These are phyloP conservation scores for Berkeleyomyces rouxiae DNA, from an alignment of 2,329 filamentous ascomycete genomes.

Conservation along the genomic window DNA sequence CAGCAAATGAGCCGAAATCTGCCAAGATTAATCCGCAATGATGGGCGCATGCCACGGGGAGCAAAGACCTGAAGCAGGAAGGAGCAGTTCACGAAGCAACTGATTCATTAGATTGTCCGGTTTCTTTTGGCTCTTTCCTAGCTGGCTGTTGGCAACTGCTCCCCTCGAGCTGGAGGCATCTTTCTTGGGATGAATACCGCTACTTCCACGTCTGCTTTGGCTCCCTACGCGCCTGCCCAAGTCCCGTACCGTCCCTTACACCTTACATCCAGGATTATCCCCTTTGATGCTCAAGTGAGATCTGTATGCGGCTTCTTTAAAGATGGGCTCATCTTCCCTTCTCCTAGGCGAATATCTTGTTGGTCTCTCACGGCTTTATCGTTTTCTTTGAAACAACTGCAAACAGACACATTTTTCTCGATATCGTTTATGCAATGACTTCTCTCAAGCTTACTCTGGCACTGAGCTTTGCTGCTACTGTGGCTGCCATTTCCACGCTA, in stretches of 20 bases:
- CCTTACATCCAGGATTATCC: not conserved
- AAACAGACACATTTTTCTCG: not conserved
- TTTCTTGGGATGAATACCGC: not conserved
- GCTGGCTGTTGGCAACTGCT: not conserved
- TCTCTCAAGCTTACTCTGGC: not conserved
- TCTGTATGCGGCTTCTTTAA: too few relatives aligned
- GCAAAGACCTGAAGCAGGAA: not conserved
- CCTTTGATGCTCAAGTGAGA: too few relatives aligned
- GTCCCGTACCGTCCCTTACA: not conserved
- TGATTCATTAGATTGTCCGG: not conserved
- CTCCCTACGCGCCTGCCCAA: not conserved
- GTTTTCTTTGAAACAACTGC: not conserved
- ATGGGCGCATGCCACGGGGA: not conserved
- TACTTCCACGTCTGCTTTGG: not conserved
- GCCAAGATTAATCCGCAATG: not conserved
- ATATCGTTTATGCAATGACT: not conserved
- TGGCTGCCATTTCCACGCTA: constrained; percentile 31
- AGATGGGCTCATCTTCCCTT: too few relatives aligned
- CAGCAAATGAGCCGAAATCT: not conserved
- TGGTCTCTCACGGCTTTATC: not conserved
- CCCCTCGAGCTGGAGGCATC: not conserved
- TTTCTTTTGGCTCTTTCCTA: not conserved
- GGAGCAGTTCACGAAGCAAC: not conserved
- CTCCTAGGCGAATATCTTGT: too few relatives aligned
- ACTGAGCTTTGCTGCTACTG: constrained; percentile 18